Conservation (phyloP, 768 basidiomycete species). For the Sistotremastrum niveocremeum region DNA sequence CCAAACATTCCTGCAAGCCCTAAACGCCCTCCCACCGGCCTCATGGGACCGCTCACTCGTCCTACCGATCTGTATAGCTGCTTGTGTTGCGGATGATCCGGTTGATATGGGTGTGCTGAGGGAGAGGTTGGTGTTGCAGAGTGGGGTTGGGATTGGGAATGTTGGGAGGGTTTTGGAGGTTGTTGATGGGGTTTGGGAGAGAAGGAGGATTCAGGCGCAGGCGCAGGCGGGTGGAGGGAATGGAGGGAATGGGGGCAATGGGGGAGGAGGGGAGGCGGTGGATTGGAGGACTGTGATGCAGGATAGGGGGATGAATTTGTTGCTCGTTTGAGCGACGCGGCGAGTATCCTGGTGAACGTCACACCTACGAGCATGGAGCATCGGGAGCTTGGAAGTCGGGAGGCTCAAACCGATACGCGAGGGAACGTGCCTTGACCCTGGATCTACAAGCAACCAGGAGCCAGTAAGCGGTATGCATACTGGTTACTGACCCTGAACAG, state of each 20-base stretch:
- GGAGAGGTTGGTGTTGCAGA: constrained; percentile 36
- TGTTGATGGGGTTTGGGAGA: neutral
- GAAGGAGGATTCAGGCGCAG: too few species aligned
- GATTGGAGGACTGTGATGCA: too few species aligned
- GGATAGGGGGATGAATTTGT: too few species aligned
- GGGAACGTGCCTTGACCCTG: too few species aligned
- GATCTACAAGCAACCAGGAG: too few species aligned
- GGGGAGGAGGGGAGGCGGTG: neutral
- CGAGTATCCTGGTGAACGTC: too few species aligned
- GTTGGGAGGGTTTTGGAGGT: neutral
- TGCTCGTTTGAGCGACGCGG: too few species aligned
- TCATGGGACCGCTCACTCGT: constrained; percentile 53
- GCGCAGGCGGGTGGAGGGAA: neutral
- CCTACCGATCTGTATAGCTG: constrained; percentile 64
- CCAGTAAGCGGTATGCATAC: too few species aligned
- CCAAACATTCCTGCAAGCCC: constrained; percentile 35
- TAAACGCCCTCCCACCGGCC: constrained; percentile 42
- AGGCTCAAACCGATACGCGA: too few species aligned
- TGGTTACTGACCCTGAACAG: too few species aligned
- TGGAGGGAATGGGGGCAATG: neutral
- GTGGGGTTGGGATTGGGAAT: constrained; percentile 15
- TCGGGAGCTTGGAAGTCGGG: too few species aligned
- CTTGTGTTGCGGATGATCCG: constrained; percentile 58
- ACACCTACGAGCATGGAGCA: too few species aligned
- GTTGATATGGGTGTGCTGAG: constrained; percentile 45